A percentile compares a stretch with the other conserved stretches of the same genome.
These are phyloP conservation scores for Fusarium sp. DNA, from an alignment of 2,329 filamentous ascomycete species.

Conservation along the genomic window DNA sequence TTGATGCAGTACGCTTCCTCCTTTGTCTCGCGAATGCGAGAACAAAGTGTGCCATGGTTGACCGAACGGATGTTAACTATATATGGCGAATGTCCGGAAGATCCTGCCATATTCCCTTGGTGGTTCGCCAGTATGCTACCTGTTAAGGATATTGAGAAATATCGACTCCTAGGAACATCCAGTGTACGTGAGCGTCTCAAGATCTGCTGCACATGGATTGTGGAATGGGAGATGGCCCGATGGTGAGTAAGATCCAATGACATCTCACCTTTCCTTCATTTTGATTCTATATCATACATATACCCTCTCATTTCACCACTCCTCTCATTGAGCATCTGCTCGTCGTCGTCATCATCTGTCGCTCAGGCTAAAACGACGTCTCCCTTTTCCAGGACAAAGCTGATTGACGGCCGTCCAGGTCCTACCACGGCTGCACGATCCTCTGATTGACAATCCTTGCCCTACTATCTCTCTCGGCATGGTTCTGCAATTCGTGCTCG, in stretches of 20 bases:
- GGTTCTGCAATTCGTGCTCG: constrained; percentile 26
- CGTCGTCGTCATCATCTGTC: constrained; percentile 22
- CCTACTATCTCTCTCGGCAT: constrained; percentile 34
- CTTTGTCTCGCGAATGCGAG: constrained; percentile 77
- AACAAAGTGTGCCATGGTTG: constrained; percentile 78
- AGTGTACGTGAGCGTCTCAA: constrained; percentile 86
- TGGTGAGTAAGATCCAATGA: constrained; percentile 67
- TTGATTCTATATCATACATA: neutral
- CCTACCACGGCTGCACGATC: constrained; percentile 48
- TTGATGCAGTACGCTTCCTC: constrained; percentile 73
- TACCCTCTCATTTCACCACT: neutral
- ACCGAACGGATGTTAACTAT: constrained; percentile 76
- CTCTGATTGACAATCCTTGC: constrained; percentile 43
- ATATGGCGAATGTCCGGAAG: constrained; percentile 81
- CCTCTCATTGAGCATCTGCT: neutral
- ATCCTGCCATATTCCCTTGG: constrained; percentile 84
- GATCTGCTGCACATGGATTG: constrained; percentile 83
- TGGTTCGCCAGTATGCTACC: constrained; percentile 90
- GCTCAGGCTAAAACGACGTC: constrained; percentile 37
- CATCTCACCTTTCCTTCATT: neutral
- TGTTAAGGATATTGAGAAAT: constrained; percentile 81
- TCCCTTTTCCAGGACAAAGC: constrained; percentile 43
- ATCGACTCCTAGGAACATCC: constrained; percentile 75
- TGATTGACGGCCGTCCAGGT: constrained; percentile 47
- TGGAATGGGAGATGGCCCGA: constrained; percentile 74